phyloP scores from a whole-genome alignment of 2,329 filamentous ascomycete genomes.

The Cytospora schulzeri region DNA sequence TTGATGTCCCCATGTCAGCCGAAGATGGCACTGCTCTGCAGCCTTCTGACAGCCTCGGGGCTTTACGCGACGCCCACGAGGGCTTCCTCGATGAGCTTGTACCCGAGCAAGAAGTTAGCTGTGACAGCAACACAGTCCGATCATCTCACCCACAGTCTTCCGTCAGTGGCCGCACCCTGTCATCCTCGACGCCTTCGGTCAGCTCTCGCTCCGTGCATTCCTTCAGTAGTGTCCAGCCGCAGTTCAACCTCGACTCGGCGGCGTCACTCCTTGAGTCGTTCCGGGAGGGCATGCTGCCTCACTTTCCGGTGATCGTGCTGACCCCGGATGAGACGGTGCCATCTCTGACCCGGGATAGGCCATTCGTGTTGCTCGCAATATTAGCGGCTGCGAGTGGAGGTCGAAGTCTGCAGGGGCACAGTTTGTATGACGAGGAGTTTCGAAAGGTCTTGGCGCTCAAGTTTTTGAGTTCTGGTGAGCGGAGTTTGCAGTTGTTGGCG shows the following conservation, averaged over 20 bases:
- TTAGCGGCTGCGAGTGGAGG: constrained; percentile 51
- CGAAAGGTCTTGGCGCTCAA: constrained; percentile 58
- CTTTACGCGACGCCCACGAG: constrained; percentile 47
- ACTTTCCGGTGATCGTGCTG: constrained; percentile 49
- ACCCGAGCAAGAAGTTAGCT: constrained; percentile 27
- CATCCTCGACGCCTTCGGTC: constrained; percentile 36
- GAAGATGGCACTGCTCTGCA: constrained; percentile 38
- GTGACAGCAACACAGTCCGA: constrained; percentile 17
- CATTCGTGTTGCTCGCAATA: constrained; percentile 58
- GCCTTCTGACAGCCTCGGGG: constrained; percentile 41
- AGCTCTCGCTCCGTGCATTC: constrained; percentile 39
- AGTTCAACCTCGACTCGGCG: constrained; percentile 59
- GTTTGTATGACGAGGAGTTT: constrained; percentile 59
- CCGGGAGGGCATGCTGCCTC: constrained; percentile 42
- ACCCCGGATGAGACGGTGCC: constrained; percentile 45
- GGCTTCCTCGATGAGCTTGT: constrained; percentile 41
- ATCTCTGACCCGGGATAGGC: constrained; percentile 47
- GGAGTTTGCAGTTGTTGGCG: constrained; percentile 58
- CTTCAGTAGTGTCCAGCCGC: constrained; percentile 46
- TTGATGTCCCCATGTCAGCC: constrained; percentile 52
- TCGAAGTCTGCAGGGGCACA: constrained; percentile 53
- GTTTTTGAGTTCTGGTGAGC: constrained; percentile 59
- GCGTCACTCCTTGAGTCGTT: constrained; percentile 48
- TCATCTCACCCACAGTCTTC: constrained; percentile 28
- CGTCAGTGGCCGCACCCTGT: constrained; percentile 24